Conservation (phyloP, 805 yeast species). For the Vanderwaltozyma tropicalis region DNA sequence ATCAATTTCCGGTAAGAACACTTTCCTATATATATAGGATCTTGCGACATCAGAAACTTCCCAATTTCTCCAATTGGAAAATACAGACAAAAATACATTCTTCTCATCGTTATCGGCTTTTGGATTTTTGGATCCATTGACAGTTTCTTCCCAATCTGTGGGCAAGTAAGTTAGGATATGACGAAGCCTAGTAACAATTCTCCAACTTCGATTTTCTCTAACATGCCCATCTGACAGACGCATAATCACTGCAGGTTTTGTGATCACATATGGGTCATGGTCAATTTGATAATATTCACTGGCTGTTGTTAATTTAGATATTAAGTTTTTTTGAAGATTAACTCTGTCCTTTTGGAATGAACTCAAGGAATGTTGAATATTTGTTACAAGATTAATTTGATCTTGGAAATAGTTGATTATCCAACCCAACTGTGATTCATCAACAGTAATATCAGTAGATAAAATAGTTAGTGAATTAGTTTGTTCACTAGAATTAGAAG, state of each 20-base stretch:
- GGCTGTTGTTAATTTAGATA: conserved; percentile 37
- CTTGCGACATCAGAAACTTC: conserved; percentile 60
- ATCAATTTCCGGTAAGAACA: conserved; percentile 32
- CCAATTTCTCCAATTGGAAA: conserved; percentile 85
- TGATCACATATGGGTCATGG: conserved; percentile 82
- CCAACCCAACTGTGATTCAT: conserved; percentile 31
- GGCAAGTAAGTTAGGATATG: conserved; percentile 61
- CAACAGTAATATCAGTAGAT: conserved; percentile 25
- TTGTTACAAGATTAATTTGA: conserved; percentile 4
- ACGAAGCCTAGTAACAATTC: conserved; percentile 64
- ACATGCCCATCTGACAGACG: conserved; percentile 65
- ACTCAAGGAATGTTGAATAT: conserved; percentile 6
- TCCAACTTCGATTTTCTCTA: conserved; percentile 80
- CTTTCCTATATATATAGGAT: conserved; percentile 42
- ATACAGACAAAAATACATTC: conserved; percentile 44
- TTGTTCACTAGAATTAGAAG: conserved; percentile 10
- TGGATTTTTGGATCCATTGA: conserved; percentile 26
- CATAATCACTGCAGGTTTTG: conserved; percentile 77
- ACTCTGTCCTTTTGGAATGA: conserved; percentile 5
- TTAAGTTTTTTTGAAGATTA: conserved; percentile 26
- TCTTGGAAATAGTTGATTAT: conserved; percentile 14
- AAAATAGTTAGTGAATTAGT: conserved; percentile 21
- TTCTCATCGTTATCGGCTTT: conserved; percentile 43
- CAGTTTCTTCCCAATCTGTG: conserved; percentile 32
- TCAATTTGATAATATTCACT: conserved; percentile 44